phyloP scores from a whole-genome alignment of 2,329 filamentous ascomycete genomes.

The Cladosporium sp. region DNA sequence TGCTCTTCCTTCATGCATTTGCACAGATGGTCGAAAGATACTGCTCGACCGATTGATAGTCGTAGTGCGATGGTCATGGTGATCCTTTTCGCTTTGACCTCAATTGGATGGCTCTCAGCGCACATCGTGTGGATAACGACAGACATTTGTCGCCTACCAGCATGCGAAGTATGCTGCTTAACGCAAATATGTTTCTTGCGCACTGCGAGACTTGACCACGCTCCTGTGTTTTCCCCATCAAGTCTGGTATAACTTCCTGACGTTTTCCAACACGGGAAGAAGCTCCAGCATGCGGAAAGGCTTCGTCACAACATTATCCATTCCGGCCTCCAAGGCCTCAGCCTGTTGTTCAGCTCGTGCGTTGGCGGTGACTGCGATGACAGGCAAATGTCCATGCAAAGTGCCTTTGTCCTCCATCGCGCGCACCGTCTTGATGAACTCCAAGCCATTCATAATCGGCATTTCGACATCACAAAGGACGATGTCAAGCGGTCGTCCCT shows the following conservation, averaged over 20 bases:
- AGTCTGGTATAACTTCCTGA: not conserved
- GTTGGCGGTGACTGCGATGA: slow-evolving; percentile 75
- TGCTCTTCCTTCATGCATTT: too few relatives aligned
- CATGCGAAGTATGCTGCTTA: not conserved
- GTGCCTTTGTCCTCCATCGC: slow-evolving; percentile 58
- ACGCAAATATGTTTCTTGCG: not conserved
- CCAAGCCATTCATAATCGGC: slow-evolving; percentile 76
- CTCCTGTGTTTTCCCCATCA: not conserved
- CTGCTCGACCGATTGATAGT: too few relatives aligned
- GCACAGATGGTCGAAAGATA: too few relatives aligned
- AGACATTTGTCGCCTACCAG: too few relatives aligned
- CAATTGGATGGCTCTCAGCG: too few relatives aligned
- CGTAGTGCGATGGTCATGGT: too few relatives aligned
- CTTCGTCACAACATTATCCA: slow-evolving; percentile 75
- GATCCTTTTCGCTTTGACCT: too few relatives aligned
- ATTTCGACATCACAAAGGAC: slow-evolving; percentile 78
- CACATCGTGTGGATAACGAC: too few relatives aligned
- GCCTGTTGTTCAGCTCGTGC: slow-evolving; percentile 67
- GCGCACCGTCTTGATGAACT: slow-evolving; percentile 64
- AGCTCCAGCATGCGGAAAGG: slow-evolving; percentile 51
- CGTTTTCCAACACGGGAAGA: slow-evolving; percentile 17
- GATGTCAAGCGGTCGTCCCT: slow-evolving; percentile 31
- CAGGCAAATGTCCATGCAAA: slow-evolving; percentile 62
- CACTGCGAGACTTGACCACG: too few relatives aligned
- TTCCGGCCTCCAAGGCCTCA: slow-evolving; percentile 64